Evolutionary conservation across 768 basidiomycete genomes (phyloP).

Genomic region (Coprinopsis strossmayeri): DNA sequence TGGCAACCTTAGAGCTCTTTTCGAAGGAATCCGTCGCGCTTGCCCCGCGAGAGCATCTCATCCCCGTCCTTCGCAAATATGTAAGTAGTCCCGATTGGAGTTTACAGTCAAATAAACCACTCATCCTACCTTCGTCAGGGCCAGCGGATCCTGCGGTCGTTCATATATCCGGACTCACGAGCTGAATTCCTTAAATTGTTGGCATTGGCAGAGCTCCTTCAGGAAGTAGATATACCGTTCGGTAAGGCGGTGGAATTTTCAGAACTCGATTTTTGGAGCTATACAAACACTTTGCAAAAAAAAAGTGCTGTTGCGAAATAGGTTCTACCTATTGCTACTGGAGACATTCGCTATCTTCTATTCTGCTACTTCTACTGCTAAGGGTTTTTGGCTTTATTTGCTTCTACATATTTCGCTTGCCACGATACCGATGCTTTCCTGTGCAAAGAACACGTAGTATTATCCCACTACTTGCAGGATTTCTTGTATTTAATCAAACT

Average conservation of each 20-base stretch:
- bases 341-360: no score
- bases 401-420: no score
- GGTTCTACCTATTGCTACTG: not conserved
- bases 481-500: no score
- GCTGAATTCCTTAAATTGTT: slow-evolving; percentile 57
- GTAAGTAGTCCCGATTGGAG: slow-evolving; percentile 31
- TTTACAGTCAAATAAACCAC: not conserved
- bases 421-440: no score
- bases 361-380: no score
- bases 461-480: no score
- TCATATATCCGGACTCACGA: slow-evolving; percentile 74
- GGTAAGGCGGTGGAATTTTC: slow-evolving; percentile 24
- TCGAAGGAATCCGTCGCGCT: slow-evolving; percentile 18
- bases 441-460: no score
- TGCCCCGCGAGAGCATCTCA: slow-evolving; percentile 36
- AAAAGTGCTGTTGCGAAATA: slow-evolving; percentile 3
- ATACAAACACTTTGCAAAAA: slow-evolving; percentile 23
- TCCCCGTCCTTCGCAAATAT: slow-evolving; percentile 47
- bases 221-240: slow-evolving; percentile 25
- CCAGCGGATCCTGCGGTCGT: slow-evolving; percentile 45
- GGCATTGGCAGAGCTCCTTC: slow-evolving; percentile 35
- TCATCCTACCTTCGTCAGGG: slow-evolving; percentile 34
- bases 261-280: slow-evolving; percentile 68
- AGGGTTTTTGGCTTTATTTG: no score
- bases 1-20: slow-evolving; percentile 17